Conservation (phyloP, 192 early-diverging fungal species). For the Linnemannia schmuckeri region DNA sequence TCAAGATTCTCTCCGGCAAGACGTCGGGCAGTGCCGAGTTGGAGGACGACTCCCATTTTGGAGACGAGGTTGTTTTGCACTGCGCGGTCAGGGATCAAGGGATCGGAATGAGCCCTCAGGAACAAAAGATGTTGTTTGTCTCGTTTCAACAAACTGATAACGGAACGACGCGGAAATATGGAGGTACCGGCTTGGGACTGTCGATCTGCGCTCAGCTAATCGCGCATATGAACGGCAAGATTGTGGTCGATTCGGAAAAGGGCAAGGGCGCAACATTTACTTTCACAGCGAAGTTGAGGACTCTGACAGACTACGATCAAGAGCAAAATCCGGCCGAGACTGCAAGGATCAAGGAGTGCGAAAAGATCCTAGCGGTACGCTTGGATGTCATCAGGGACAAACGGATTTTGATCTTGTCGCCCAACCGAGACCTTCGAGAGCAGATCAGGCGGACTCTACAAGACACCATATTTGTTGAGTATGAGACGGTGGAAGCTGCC, state of each 20-base stretch:
- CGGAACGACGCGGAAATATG: conserved; percentile 51
- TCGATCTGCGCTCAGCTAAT: conserved; percentile 62
- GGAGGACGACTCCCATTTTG: conserved; percentile 11
- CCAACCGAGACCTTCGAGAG: conserved; percentile 24
- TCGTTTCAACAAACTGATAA: conserved; percentile 56
- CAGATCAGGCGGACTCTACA: conserved; percentile 15
- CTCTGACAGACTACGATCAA: conserved; percentile 24
- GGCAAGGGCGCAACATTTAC: conserved; percentile 58
- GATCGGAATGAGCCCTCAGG: conserved; percentile 46
- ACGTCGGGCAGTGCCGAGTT: not conserved
- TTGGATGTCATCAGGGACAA: conserved; percentile 17
- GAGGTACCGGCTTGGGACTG: conserved; percentile 61
- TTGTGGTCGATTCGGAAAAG: conserved; percentile 55
- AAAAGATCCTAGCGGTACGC: conserved; percentile 2
- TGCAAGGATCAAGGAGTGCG: conserved; percentile 19
- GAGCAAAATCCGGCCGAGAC: conserved; percentile 38
- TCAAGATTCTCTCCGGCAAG: not conserved
- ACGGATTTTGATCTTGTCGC: conserved; percentile 35
- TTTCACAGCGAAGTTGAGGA: conserved; percentile 41
- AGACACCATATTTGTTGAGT: conserved; percentile 12
- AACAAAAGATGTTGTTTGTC: conserved; percentile 55
- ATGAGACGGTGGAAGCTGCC: conserved; percentile 23
- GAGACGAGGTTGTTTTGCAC: conserved; percentile 38
- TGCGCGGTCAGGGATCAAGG: conserved; percentile 48
- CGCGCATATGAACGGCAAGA: conserved; percentile 56